Conservation (phyloP, 306 rosid genomes). For the Clitoria ternatea region DNA sequence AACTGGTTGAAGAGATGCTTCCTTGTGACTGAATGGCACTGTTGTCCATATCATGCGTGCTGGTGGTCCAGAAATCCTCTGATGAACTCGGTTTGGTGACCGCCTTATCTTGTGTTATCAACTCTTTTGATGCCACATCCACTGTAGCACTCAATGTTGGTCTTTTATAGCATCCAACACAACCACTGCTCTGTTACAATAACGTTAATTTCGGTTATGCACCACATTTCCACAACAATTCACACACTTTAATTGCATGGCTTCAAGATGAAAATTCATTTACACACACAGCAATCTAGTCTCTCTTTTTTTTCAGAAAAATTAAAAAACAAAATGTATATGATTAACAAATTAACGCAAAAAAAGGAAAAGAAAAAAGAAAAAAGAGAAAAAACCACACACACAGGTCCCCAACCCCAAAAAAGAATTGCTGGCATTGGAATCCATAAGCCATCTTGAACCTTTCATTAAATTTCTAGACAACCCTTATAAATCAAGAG, state of each 20-base stretch:
- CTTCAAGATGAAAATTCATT: slow-evolving; percentile 3
- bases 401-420: neutral
- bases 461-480: slow-evolving; percentile 3
- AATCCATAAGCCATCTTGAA: neutral
- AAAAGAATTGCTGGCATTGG: slow-evolving; percentile 1
- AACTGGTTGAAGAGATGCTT: slow-evolving; percentile 79
- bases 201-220: slow-evolving; percentile 61
- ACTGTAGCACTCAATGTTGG: slow-evolving; percentile 29
- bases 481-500: slow-evolving; percentile 1
- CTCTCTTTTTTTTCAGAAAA: neutral
- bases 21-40: slow-evolving; percentile 89
- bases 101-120: slow-evolving; percentile 23
- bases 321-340: neutral
- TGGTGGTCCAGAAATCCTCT: slow-evolving; percentile 88
- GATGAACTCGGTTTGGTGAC: slow-evolving; percentile 57
- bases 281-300: neutral
- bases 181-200: slow-evolving; percentile 99
- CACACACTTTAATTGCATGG: slow-evolving; percentile 11
- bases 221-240: slow-evolving; percentile 28
- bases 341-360: neutral
- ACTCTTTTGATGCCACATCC: slow-evolving; percentile 41
- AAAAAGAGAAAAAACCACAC: no score
- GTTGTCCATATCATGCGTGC: slow-evolving; percentile 87
- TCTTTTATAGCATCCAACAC: slow-evolving; percentile 74
- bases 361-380: no score